Conservation (phyloP, 2,329 filamentous ascomycete species). For the Paecilomyces formosus region DNA sequence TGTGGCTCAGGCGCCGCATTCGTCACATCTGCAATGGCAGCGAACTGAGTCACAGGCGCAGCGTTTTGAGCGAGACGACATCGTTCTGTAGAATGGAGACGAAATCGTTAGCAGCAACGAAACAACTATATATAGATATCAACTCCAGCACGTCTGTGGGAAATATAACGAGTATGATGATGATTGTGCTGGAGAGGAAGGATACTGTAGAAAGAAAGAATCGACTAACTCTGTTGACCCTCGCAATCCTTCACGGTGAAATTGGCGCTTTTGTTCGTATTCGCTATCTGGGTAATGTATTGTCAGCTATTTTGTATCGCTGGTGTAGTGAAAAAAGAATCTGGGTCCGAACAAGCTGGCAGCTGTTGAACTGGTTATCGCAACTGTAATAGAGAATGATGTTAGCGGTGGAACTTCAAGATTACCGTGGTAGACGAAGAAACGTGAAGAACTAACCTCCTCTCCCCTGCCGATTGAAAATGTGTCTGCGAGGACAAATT, state of each 20-base stretch:
- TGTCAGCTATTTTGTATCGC: not conserved
- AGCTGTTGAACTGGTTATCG: slow-evolving; percentile 14
- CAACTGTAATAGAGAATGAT: slow-evolving; percentile 7
- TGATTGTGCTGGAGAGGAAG: not conserved
- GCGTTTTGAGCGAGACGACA: not conserved
- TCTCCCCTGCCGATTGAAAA: slow-evolving; percentile 11
- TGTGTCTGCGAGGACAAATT: slow-evolving; percentile 8
- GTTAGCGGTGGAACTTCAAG: not conserved
- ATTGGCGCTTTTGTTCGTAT: slow-evolving; percentile 4
- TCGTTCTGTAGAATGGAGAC: not conserved
- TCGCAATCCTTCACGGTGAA: slow-evolving; percentile 12
- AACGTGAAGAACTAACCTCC: slow-evolving; percentile 8
- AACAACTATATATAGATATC: not conserved
- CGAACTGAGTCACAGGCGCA: not conserved
- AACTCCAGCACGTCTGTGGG: no score
- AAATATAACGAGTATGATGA: no score
- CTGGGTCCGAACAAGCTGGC: slow-evolving; percentile 9
- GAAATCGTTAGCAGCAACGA: not conserved
- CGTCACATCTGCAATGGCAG: not conserved
- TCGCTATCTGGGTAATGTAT: slow-evolving; percentile 6
- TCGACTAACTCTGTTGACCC: slow-evolving; percentile 8
- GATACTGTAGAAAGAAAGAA: not conserved
- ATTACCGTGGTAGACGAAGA: no score
- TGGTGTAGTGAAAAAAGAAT: not conserved
- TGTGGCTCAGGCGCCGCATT: not conserved